phyloP scores from a whole-genome alignment of 768 basidiomycete species.

The Suillus subluteus region DNA sequence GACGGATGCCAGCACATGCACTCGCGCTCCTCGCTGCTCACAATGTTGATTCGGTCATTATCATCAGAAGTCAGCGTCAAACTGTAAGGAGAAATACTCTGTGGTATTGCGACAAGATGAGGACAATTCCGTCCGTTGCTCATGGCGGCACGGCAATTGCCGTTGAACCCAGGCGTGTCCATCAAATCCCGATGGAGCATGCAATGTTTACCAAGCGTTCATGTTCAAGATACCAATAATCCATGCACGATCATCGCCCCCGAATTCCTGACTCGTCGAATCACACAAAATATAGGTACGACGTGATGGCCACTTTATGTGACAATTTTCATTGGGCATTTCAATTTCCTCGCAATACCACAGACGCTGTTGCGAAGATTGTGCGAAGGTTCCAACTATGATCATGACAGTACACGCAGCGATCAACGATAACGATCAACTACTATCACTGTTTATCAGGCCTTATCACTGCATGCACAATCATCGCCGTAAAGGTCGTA shows the following conservation, averaged over 20 bases:
- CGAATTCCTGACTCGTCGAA: neutral
- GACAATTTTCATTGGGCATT: neutral
- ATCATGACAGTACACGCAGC: too few species aligned
- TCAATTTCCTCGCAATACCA: neutral
- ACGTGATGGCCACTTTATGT: neutral
- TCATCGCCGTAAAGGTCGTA: neutral
- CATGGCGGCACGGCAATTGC: too few species aligned
- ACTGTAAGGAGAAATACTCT: constrained; percentile 88
- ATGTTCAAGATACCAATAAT: too few species aligned
- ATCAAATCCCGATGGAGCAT: too few species aligned
- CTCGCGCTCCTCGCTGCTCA: constrained; percentile 85
- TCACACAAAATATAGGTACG: neutral
- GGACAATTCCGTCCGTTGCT: neutral
- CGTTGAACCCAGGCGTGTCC: too few species aligned
- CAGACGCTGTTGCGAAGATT: too few species aligned
- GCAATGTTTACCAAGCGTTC: too few species aligned
- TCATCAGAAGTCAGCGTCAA: constrained; percentile 90
- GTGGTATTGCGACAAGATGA: constrained; percentile 66
- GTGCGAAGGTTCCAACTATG: too few species aligned
- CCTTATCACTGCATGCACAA: too few species aligned
- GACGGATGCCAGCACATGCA: constrained; percentile 95
- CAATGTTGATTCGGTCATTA: constrained; percentile 94
- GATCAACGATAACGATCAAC: too few species aligned
- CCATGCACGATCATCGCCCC: too few species aligned
- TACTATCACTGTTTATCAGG: too few species aligned